Conservation (phyloP, 2,329 filamentous ascomycete species). For the Sclerotinia trifoliorum region DNA sequence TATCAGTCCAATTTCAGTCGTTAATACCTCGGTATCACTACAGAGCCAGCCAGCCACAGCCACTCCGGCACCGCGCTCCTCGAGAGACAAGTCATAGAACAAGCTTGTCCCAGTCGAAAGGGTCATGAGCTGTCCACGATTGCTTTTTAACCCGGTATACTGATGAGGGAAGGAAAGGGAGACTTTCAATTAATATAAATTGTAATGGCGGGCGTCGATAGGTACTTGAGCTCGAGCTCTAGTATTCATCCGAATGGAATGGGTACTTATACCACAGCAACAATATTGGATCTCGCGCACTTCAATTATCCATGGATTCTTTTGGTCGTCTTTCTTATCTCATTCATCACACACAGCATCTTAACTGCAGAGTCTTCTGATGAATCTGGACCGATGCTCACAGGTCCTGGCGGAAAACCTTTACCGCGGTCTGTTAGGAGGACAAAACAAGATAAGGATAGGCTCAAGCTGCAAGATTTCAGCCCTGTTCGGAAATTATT, state of each 20-base stretch:
- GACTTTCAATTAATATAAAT: conserved; percentile 29
- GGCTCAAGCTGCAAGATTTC: conserved; percentile 51
- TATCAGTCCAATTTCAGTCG: conserved; percentile 9
- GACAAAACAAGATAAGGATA: conserved; percentile 47
- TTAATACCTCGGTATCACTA: conserved; percentile 19
- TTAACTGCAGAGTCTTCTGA: conserved; percentile 46
- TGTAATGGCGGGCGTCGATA: conserved; percentile 38
- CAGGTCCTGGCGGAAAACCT: conserved; percentile 85
- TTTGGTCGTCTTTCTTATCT: conserved; percentile 60
- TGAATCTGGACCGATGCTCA: conserved; percentile 46
- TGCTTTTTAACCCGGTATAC: conserved; percentile 30
- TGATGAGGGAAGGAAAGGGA: conserved; percentile 38
- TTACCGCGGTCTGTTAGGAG: conserved; percentile 54
- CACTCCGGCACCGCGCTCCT: background rate
- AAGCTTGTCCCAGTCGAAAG: conserved; percentile 18
- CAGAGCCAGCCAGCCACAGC: conserved; percentile 11
- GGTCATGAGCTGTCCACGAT: conserved; percentile 30
- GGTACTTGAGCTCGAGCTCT: conserved; percentile 32
- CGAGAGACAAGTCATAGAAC: background rate
- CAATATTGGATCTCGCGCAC: conserved; percentile 37
- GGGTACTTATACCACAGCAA: conserved; percentile 20
- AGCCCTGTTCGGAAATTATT: conserved; percentile 65
- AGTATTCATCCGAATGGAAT: conserved; percentile 26
- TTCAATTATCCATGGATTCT: conserved; percentile 61
- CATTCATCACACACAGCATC: conserved; percentile 62